phyloP scores from a whole-genome alignment of 2,329 filamentous ascomycete species.

The Pseudogymnoascus sp. region DNA sequence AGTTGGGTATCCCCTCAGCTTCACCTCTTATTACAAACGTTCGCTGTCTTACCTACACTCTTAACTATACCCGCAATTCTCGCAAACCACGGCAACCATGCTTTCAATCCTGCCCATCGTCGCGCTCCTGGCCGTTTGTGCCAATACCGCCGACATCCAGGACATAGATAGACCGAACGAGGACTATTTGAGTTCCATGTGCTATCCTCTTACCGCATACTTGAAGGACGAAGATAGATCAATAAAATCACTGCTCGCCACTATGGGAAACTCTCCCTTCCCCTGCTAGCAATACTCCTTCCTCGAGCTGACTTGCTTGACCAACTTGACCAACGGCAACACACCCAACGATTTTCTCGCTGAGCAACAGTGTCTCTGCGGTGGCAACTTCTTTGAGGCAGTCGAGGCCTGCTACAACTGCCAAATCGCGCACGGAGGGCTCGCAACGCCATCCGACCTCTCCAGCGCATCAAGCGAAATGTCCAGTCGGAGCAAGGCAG shows the following conservation, averaged over 20 bases:
- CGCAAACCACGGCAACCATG: background rate
- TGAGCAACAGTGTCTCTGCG: slow-evolving; percentile 12
- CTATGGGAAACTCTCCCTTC: background rate
- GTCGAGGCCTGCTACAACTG: slow-evolving; percentile 2
- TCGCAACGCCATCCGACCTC: background rate
- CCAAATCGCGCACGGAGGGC: background rate
- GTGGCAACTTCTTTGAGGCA: slow-evolving; percentile 8
- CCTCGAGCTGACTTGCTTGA: background rate
- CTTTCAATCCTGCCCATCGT: background rate
- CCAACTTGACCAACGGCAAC: slow-evolving; percentile 10
- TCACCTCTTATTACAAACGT: background rate
- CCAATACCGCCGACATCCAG: background rate
- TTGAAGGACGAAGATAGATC: background rate
- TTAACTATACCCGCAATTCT: background rate
- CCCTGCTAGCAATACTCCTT: background rate
- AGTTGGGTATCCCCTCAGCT: background rate
- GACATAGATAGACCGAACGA: background rate
- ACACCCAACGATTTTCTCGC: slow-evolving; percentile 9
- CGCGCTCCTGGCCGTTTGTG: background rate
- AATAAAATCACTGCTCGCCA: background rate
- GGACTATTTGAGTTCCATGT: background rate
- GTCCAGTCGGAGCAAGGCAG: background rate
- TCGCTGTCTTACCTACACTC: background rate
- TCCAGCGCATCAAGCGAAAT: background rate
- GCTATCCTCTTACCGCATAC: background rate